Evolutionary conservation across 2,329 filamentous ascomycete genomes (phyloP).

Genomic region (Penicillium sp.): DNA sequence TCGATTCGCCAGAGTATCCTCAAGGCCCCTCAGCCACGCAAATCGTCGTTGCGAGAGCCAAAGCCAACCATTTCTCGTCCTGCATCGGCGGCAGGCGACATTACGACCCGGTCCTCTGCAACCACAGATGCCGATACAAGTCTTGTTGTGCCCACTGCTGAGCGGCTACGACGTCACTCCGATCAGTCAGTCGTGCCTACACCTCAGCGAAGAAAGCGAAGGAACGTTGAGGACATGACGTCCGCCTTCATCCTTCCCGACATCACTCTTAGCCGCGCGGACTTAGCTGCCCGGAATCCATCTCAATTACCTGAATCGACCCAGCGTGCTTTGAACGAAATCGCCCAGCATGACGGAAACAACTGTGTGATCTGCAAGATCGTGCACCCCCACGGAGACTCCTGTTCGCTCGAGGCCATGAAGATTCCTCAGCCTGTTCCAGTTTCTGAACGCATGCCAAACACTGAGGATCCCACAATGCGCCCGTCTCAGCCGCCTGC

Average conservation of each 20-base stretch:
- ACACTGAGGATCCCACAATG: conserved; percentile 53
- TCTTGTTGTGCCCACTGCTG: conserved; percentile 21
- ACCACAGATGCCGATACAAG: conserved; percentile 27
- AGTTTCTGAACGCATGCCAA: conserved; percentile 45
- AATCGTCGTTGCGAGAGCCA: conserved; percentile 51
- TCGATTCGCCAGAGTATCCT: conserved; percentile 33
- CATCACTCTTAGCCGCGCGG: conserved; percentile 47
- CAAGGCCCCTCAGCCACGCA: conserved; percentile 41
- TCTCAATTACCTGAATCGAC: conserved; percentile 33
- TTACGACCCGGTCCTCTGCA: conserved; percentile 27
- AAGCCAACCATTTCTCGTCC: conserved; percentile 33
- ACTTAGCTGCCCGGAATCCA: conserved; percentile 25
- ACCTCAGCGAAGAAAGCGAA: conserved; percentile 46
- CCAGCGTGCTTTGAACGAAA: conserved; percentile 37
- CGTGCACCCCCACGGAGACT: conserved; percentile 30
- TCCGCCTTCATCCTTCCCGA: conserved; percentile 61
- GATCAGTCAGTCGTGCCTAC: conserved; percentile 46
- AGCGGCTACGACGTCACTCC: conserved; percentile 34
- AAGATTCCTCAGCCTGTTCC: conserved; percentile 47
- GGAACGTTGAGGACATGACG: conserved; percentile 51
- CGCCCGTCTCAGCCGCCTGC: conserved; percentile 62
- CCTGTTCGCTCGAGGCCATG: conserved; percentile 32
- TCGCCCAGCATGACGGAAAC: conserved; percentile 46
- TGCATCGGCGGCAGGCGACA: conserved; percentile 31
- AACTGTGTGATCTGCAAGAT: conserved; percentile 55